Evolutionary conservation across 805 yeast species (phyloP).

Genomic region (Pichia sporocuriosa): DNA sequence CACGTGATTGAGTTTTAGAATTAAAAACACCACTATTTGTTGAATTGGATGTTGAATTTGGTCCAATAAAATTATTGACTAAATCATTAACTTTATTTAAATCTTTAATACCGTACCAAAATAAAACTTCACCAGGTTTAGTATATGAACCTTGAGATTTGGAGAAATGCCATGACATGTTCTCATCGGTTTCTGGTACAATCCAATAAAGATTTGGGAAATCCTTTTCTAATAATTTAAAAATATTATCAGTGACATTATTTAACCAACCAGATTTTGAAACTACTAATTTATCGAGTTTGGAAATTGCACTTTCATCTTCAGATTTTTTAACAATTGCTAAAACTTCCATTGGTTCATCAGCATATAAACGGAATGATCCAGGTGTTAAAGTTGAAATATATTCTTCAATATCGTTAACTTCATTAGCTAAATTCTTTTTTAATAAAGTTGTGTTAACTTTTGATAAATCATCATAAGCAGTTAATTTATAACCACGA

Average conservation of each 20-base stretch:
- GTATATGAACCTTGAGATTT: slow-evolving; percentile 92
- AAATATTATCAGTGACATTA: slow-evolving; percentile 92
- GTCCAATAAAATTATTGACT: slow-evolving; percentile 44
- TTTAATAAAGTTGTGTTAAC: slow-evolving; percentile 52
- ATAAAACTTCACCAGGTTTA: slow-evolving; percentile 80
- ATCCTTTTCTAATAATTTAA: slow-evolving; percentile 73
- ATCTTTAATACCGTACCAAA: slow-evolving; percentile 86
- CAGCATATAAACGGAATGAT: slow-evolving; percentile 76
- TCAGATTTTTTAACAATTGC: slow-evolving; percentile 64
- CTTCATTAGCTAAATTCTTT: slow-evolving; percentile 68
- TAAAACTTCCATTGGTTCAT: slow-evolving; percentile 91
- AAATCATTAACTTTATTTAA: slow-evolving; percentile 55
- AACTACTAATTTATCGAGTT: slow-evolving; percentile 78
- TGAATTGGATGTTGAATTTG: slow-evolving; percentile 18
- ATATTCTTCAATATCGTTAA: slow-evolving; percentile 73
- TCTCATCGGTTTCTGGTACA: slow-evolving; percentile 83
- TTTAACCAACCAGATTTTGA: slow-evolving; percentile 94
- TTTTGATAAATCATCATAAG: slow-evolving; percentile 72
- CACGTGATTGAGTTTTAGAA: slow-evolving; percentile 28
- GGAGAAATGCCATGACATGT: slow-evolving; percentile 84
- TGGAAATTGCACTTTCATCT: slow-evolving; percentile 45
- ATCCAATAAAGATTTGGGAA: slow-evolving; percentile 76
- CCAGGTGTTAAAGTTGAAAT: slow-evolving; percentile 51
- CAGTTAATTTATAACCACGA: slow-evolving; percentile 86
- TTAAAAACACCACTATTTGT: slow-evolving; percentile 40